Base-by-base conservation (phyloP, 768 basidiomycete species). In the Nidularia pulvinata region DNA sequence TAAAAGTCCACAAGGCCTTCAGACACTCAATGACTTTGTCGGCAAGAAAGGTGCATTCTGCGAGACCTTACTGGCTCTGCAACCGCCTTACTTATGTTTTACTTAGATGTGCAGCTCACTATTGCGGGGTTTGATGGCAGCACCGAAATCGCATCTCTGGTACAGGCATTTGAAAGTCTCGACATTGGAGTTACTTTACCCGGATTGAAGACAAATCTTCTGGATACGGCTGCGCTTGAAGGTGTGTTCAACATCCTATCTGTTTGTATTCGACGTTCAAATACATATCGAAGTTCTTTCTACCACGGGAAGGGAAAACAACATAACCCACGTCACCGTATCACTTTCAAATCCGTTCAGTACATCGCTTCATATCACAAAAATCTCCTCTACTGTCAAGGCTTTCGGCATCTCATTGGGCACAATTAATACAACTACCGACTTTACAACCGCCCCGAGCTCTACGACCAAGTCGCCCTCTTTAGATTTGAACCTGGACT, bases 21-120 rank as follows among this genome's bases (percentile, higher is more conserved):
- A 85, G 57, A 88, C 88, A 1, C 72, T 91, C 33, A 78, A 83
- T 51, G 81, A 89, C 36, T 91, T 90, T 60, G 80, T 89, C 44
- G 79, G 82, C 11, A 78, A 82, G 48, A 80, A 76, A 59, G 81
- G 85, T 81, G 51, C 36, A 66, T 33, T 9, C 9, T 25, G 1
- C 50, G 14, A 13, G 14, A 16, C n/a, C 3, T 37, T 25, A 34
- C 5, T 22, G 4, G 32, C n/a, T 6, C 3, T 9, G n/a, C n/a
- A n/a, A n/a, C n/a, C n/a, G n/a, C n/a, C n/a, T n/a, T 33, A 30
- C 32, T 51, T 36, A 53, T 47, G 30, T 35, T 48, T 46, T 13
- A 7, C 22, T 13, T 50, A 84, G 85, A 87, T 55, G 83, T 85
- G 10, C 66, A 74, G 46, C 67, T 89, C 13, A 65, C 65, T 7